Base-by-base conservation (phyloP, 495 filamentous ascomycete genomes). In the Neurospora sp. region DNA sequence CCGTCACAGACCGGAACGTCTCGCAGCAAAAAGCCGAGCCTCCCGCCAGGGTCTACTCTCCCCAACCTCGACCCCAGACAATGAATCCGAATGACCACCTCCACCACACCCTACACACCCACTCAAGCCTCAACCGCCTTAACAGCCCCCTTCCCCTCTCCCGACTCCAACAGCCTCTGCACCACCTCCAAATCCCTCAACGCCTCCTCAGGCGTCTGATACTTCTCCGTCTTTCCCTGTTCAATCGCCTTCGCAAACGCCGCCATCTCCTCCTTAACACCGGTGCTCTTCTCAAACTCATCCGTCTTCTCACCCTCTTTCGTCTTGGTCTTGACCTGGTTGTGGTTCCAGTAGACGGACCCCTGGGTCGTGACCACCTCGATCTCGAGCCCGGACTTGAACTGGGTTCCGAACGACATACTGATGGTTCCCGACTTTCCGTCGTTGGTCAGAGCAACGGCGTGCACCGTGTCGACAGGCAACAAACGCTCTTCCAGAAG, bases 401-500 rank as follows among this genome's bases (percentile, higher is more conserved):
- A 88, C 31, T 87, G 86, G 4, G 91, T 93, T 3, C 91, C 92
- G 78, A 90, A 93, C 0, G 87, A 89, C 4, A 91, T 74, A 16
- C 78, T 78, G 53, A 94, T 83, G 6, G 85, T 84, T 4, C 93
- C 92, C 7, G 82, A 86, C 48, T 85, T 84, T 4, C 91, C 91
- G 53, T 81, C 83, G 72, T 79, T 78, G 3, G 90, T 90, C 77
- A 85, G 80, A 69, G 87, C 81, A 1, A 87, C 84, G 3, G 91
- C 90, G 77, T 90, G 86, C 3, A 94, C 82, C 0, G 92, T 94
- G 78, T 94, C 93, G 20, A 93, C 84, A 0, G 91, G 92, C 7
- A 88, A 86, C 10, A 96, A 83, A 77, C 90, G 83, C 68, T 84
- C 74, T 74, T 91, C 87, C 41, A 89, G 79, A 69, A 87, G 86